Conservation (phyloP, 257 asterid species). For the Lantana camara region DNA sequence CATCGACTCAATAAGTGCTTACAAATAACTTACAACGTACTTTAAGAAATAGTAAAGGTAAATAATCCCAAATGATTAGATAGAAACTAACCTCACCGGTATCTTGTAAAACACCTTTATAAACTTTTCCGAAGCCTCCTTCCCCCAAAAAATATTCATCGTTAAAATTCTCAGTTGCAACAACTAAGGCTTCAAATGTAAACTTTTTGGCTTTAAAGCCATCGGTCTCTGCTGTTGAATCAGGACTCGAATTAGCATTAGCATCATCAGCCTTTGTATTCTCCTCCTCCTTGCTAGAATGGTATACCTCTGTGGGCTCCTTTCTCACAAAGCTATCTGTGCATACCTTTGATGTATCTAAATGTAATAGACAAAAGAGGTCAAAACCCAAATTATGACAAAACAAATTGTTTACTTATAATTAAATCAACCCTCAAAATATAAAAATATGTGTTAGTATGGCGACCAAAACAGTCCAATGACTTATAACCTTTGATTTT, state of each 20-base stretch:
- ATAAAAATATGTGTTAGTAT: too few species aligned
- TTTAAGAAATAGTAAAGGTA: too few species aligned
- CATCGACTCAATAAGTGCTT: too few species aligned
- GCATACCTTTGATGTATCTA: conserved; percentile 17
- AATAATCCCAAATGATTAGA: too few species aligned
- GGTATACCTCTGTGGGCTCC: conserved; percentile 14
- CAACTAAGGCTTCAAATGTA: conserved; percentile 28
- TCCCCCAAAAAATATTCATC: conserved; percentile 62
- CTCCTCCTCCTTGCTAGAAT: conserved; percentile 1
- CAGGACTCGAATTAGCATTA: conserved; percentile 16
- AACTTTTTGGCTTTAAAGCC: conserved; percentile 34
- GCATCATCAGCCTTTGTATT: not conserved
- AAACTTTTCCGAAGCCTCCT: conserved; percentile 81
- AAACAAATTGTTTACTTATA: too few species aligned
- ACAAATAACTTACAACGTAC: too few species aligned
- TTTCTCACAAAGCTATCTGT: conserved; percentile 16
- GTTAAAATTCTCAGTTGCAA: conserved; percentile 65
- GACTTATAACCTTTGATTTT: too few species aligned
- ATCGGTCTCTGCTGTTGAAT: conserved; percentile 25
- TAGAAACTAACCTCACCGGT: conserved; percentile 57
- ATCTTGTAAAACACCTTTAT: conserved; percentile 52
- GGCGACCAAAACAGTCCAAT: too few species aligned
- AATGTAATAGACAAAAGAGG: not conserved
- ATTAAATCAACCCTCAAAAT: too few species aligned
- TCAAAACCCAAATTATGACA: too few species aligned